Conservation (phyloP, 768 basidiomycete genomes). For the Boletus bicolor region DNA sequence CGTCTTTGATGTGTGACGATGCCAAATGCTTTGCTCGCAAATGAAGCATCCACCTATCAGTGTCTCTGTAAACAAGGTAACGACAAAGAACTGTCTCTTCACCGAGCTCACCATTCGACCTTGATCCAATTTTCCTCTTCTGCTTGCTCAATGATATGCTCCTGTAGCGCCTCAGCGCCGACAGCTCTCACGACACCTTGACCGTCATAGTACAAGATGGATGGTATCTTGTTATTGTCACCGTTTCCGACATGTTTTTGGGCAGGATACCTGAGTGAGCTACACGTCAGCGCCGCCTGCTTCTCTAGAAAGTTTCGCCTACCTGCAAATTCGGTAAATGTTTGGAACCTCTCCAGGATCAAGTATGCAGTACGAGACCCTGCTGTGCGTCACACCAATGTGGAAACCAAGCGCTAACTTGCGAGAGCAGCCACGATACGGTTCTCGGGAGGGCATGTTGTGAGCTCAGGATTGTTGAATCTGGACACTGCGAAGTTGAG, state of each 20-base stretch:
- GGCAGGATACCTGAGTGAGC: constrained; percentile 39
- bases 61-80: background rate
- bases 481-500: background rate
- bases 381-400: constrained; percentile 43
- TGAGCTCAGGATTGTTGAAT: background rate
- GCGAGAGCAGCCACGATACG: constrained; percentile 37
- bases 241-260: constrained; percentile 38
- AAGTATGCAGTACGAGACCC: constrained; percentile 36
- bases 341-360: constrained; percentile 34
- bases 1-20: constrained; percentile 16
- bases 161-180: constrained; percentile 41
- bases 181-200: constrained; percentile 37
- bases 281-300: background rate
- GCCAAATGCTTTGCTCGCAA: constrained; percentile 26
- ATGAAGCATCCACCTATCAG: constrained; percentile 34
- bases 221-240: constrained; percentile 48
- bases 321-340: constrained; percentile 30
- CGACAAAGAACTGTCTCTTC: too few relatives aligned
- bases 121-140: constrained; percentile 37
- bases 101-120: constrained; percentile 36
- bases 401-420: constrained; percentile 44
- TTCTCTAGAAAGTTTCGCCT: background rate
- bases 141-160: constrained; percentile 35
- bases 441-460: constrained; percentile 24
- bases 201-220: constrained; percentile 45